Evolutionary conservation across 805 yeast genomes (phyloP).

Genomic region (Candida maltosa): DNA sequence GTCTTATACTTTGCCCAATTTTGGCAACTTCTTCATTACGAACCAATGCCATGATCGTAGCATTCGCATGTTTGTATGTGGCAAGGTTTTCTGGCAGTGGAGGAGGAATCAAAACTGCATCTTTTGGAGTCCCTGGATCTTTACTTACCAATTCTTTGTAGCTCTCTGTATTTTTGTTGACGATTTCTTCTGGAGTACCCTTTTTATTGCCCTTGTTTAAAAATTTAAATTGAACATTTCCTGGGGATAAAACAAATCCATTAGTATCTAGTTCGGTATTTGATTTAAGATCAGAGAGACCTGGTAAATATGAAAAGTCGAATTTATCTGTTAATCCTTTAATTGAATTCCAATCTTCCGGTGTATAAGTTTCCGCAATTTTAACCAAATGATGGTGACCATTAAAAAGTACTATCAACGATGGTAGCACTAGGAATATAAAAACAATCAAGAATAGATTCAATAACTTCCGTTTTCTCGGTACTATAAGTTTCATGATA

Average conservation of each 20-base stretch:
- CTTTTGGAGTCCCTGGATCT: conserved; percentile 48
- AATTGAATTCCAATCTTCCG: conserved; percentile 8
- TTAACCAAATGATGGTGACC: too few species aligned
- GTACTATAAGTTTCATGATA: too few species aligned
- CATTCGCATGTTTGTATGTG: conserved; percentile 53
- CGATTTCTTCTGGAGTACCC: conserved; percentile 29
- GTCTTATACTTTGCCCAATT: conserved; percentile 51
- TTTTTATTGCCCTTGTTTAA: conserved; percentile 22
- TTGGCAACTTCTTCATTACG: conserved; percentile 57
- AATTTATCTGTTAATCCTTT: conserved; percentile 3
- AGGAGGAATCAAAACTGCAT: conserved; percentile 12
- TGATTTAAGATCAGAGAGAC: not conserved
- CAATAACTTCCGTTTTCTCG: conserved; percentile 4
- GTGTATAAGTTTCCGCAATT: conserved; percentile 1
- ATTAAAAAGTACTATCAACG: not conserved
- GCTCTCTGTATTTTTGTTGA: conserved; percentile 33
- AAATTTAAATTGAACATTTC: conserved; percentile 32
- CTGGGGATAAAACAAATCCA: conserved; percentile 19
- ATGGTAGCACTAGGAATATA: not conserved
- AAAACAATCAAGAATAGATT: not conserved
- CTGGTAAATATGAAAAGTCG: conserved; percentile 5
- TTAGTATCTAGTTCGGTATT: conserved; percentile 2
- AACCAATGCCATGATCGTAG: conserved; percentile 73
- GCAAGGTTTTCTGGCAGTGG: conserved; percentile 17
- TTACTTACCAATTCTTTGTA: conserved; percentile 33